Conservation (phyloP, 2,329 filamentous ascomycete genomes). For the Scytalidium sp. region DNA sequence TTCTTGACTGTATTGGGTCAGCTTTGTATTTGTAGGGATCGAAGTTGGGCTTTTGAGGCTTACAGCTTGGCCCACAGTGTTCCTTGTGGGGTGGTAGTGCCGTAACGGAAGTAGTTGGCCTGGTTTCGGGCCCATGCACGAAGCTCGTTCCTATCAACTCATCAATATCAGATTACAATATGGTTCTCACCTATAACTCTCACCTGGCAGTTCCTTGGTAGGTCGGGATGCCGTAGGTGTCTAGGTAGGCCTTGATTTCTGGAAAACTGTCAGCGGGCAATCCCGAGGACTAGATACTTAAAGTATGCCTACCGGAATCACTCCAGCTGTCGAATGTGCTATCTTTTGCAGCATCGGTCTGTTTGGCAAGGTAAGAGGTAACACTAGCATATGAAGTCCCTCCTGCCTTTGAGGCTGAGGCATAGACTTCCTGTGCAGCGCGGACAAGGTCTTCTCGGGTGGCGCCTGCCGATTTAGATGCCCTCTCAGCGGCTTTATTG, state of each 20-base stretch:
- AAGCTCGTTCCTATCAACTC: slow-evolving; percentile 52
- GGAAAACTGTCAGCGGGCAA: slow-evolving; percentile 26
- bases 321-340: slow-evolving; percentile 71
- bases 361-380: slow-evolving; percentile 66
- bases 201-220: slow-evolving; percentile 25
- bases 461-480: slow-evolving; percentile 58
- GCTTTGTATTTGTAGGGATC: not conserved
- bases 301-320: slow-evolving; percentile 32
- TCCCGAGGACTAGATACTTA: no score
- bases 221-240: slow-evolving; percentile 65
- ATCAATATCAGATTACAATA: not conserved
- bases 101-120: slow-evolving; percentile 74
- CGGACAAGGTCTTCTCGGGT: slow-evolving; percentile 72
- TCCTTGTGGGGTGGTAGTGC: slow-evolving; percentile 62
- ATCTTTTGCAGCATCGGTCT: slow-evolving; percentile 63
- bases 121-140: slow-evolving; percentile 70
- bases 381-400: slow-evolving; percentile 61
- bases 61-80: slow-evolving; percentile 64
- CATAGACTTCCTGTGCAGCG: slow-evolving; percentile 59
- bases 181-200: not conserved
- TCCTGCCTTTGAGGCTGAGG: slow-evolving; percentile 56
- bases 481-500: slow-evolving; percentile 54
- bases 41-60: no score
- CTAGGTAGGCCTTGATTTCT: slow-evolving; percentile 73
- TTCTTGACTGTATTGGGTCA: slow-evolving; percentile 25